Percentiles rank a stretch among this genome's conserved stretches.
Conservation (phyloP, 2,329 filamentous ascomycete species). For the Aspergillus sp. region DNA sequence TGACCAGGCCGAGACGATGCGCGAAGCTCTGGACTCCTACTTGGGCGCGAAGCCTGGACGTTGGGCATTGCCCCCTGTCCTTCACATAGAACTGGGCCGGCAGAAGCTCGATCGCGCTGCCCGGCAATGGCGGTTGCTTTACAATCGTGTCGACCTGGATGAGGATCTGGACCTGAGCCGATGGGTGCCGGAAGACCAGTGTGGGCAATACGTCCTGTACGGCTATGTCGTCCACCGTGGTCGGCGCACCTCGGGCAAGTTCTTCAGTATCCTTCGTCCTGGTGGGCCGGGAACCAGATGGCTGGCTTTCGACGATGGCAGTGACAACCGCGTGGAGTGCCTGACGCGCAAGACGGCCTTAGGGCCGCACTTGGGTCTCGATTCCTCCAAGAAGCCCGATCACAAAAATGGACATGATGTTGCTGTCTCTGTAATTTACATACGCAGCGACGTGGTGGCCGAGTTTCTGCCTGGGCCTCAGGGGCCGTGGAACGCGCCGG, state of each 20-base stretch:
- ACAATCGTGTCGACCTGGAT: slow-evolving; percentile 49
- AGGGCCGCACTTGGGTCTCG: slow-evolving; percentile 43
- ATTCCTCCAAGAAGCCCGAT: slow-evolving; percentile 34
- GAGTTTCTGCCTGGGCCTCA: slow-evolving; percentile 36
- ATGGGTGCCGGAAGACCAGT: slow-evolving; percentile 25
- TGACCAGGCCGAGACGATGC: slow-evolving; percentile 29
- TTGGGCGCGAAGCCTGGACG: slow-evolving; percentile 27
- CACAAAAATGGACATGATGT: slow-evolving; percentile 39
- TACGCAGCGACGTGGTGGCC: slow-evolving; percentile 42
- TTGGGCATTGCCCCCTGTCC: slow-evolving; percentile 41
- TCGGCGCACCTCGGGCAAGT: slow-evolving; percentile 49
- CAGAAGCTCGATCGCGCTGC: slow-evolving; percentile 48
- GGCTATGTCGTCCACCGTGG: slow-evolving; percentile 54
- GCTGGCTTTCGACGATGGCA: slow-evolving; percentile 52
- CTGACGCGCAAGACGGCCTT: slow-evolving; percentile 50
- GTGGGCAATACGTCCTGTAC: slow-evolving; percentile 48
- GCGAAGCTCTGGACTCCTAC: slow-evolving; percentile 27
- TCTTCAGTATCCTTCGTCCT: slow-evolving; percentile 53
- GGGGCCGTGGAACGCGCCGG: slow-evolving; percentile 42
- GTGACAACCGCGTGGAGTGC: slow-evolving; percentile 49
- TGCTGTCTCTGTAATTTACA: slow-evolving; percentile 50
- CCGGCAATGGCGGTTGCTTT: slow-evolving; percentile 50
- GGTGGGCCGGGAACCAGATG: slow-evolving; percentile 48
- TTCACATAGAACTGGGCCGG: slow-evolving; percentile 50
- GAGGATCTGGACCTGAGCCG: slow-evolving; percentile 44